Evolutionary conservation across 2,329 filamentous ascomycete species (phyloP).

Genomic region (Monilinia aucupariae): DNA sequence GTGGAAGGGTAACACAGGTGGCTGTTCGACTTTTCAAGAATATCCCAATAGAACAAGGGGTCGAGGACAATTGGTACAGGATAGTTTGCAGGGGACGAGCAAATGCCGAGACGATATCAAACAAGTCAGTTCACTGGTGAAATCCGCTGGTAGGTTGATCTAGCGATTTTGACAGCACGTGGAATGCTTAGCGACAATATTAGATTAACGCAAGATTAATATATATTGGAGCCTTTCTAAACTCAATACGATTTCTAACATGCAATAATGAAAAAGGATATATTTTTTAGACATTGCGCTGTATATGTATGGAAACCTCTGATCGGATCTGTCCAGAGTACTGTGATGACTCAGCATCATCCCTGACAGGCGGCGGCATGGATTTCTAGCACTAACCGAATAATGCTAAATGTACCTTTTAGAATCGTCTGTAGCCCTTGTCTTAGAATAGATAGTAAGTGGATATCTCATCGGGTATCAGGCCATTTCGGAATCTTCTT

Average conservation of each 20-base stretch:
- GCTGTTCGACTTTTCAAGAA: neutral
- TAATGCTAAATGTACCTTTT: neutral
- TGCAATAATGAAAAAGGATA: no score
- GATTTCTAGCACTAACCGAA: constrained; percentile 3
- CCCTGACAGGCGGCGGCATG: no score
- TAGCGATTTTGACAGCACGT: constrained; percentile 6
- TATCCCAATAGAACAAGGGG: neutral
- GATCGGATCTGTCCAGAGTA: no score
- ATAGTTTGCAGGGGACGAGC: neutral
- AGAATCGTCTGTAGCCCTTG: constrained; percentile 8
- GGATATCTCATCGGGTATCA: constrained; percentile 5
- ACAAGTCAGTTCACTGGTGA: neutral
- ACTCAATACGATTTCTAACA: no score
- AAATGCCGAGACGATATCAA: constrained; percentile 6
- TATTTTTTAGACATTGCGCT: no score
- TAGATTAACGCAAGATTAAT: no score
- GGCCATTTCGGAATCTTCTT: neutral
- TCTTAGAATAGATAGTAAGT: constrained; percentile 4
- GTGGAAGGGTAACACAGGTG: neutral
- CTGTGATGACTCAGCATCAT: no score
- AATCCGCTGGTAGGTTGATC: neutral
- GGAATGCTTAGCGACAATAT: neutral
- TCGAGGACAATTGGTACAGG: neutral
- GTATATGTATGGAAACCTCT: no score
- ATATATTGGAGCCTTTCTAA: no score